Percentiles rank a stretch among this genome's conserved stretches.
Conservation (phyloP, 225 moss, liverwort and hornwort genomes). For the Climacium dendroides region DNA sequence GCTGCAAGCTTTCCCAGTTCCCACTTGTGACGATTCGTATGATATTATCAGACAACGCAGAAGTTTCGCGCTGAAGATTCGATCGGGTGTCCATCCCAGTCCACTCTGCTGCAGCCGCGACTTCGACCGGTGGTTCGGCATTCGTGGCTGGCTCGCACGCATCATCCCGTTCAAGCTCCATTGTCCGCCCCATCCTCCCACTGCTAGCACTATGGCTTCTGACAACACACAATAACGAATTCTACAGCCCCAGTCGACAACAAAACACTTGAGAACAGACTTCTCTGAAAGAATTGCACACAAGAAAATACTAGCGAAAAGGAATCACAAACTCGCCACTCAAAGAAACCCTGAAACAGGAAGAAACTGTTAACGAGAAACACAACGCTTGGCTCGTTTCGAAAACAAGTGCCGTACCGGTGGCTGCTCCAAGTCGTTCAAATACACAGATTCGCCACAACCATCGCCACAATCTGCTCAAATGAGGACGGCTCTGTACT, state of each 20-base stretch:
- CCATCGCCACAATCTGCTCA: background rate
- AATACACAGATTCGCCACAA: background rate
- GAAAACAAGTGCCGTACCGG: background rate
- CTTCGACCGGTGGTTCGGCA: background rate
- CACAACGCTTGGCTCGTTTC: background rate
- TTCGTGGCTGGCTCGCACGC: background rate
- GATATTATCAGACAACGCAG: conserved; percentile 26
- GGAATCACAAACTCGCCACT: background rate
- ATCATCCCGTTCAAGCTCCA: conserved; percentile 3
- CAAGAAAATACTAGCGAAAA: no score
- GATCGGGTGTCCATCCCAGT: background rate
- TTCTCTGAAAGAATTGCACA: background rate
- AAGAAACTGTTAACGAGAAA: background rate
- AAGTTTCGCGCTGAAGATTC: conserved; percentile 23
- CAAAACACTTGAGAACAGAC: background rate
- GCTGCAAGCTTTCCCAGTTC: conserved; percentile 20
- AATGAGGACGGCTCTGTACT: no score
- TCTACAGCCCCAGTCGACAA: background rate
- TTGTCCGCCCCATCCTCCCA: conserved; percentile 10
- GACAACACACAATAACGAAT: background rate
- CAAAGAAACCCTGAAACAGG: background rate
- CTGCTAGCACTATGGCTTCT: background rate
- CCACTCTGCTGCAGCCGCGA: background rate
- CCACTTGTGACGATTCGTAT: conserved; percentile 16
- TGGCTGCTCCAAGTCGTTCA: background rate